Percentiles rank a stretch among this genome's conserved stretches.
Conservation (phyloP, 495 filamentous ascomycete genomes). For the Bacidia gigantensis region DNA sequence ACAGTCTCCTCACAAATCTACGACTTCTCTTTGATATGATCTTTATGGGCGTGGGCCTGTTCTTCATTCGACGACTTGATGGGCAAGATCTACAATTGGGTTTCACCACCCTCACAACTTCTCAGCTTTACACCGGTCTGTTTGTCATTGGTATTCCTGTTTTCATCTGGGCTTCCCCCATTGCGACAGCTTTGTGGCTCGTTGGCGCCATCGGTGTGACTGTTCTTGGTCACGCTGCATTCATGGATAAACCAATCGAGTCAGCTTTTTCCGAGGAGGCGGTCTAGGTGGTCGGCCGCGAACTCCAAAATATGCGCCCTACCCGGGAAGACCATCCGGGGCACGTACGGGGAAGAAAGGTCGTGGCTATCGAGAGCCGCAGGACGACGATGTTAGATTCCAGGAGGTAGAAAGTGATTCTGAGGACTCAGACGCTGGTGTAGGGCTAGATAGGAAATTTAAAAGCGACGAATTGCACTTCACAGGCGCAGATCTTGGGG, state of each 20-base stretch:
- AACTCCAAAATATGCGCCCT: slow-evolving; percentile 91
- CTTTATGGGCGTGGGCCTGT: slow-evolving; percentile 72
- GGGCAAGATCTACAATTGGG: slow-evolving; percentile 82
- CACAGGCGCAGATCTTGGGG: slow-evolving; percentile 43
- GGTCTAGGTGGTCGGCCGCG: slow-evolving; percentile 99
- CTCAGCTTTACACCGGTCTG: slow-evolving; percentile 85
- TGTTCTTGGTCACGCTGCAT: slow-evolving; percentile 84
- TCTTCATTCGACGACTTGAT: slow-evolving; percentile 72
- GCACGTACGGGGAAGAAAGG: slow-evolving; percentile 49
- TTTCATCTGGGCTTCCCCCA: slow-evolving; percentile 66
- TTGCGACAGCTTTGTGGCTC: slow-evolving; percentile 77
- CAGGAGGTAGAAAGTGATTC: slow-evolving; percentile 63
- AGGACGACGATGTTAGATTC: slow-evolving; percentile 39
- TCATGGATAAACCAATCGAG: slow-evolving; percentile 99
- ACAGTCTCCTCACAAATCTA: slow-evolving; percentile 77
- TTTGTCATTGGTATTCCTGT: slow-evolving; percentile 70
- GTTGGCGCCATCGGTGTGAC: slow-evolving; percentile 84
- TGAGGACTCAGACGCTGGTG: slow-evolving; percentile 36
- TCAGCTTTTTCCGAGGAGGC: slow-evolving; percentile 99
- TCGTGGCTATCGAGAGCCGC: slow-evolving; percentile 38
- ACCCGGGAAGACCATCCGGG: slow-evolving; percentile 97
- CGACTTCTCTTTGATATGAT: slow-evolving; percentile 81
- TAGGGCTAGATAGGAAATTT: slow-evolving; percentile 38
- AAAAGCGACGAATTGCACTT: slow-evolving; percentile 47
- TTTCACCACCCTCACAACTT: slow-evolving; percentile 66